A percentile compares a stretch with the other conserved stretches of the same genome.
Conservation (phyloP, 1,139 yeast species). For the Debaryomyces sp. region DNA sequence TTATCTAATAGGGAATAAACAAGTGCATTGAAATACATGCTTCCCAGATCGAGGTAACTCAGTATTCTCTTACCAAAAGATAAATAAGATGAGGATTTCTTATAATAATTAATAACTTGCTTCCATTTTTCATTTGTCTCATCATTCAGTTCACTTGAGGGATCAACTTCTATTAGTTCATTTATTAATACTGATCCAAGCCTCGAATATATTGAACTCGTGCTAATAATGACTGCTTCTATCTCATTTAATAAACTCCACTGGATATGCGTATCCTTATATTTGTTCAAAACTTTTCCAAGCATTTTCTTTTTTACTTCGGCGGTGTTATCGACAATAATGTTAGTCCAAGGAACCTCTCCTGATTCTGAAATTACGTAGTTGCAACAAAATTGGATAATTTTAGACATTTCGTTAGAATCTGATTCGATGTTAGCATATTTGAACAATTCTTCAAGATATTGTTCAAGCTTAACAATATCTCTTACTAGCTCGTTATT, state of each 20-base stretch:
- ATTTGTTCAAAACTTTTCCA: slow-evolving; percentile 2
- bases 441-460: slow-evolving; percentile 29
- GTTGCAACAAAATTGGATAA: slow-evolving; percentile 7
- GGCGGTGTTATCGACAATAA: neutral
- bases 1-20: slow-evolving; percentile 29
- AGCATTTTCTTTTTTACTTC: slow-evolving; percentile 4
- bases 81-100: slow-evolving; percentile 31
- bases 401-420: slow-evolving; percentile 3
- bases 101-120: slow-evolving; percentile 36
- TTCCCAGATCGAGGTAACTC: neutral
- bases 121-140: slow-evolving; percentile 39
- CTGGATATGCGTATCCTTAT: slow-evolving; percentile 1
- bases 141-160: slow-evolving; percentile 12
- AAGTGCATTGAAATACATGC: slow-evolving; percentile 16
- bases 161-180: slow-evolving; percentile 33
- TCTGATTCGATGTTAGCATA: slow-evolving; percentile 9
- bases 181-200: slow-evolving; percentile 42
- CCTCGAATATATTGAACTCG: slow-evolving; percentile 32
- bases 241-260: slow-evolving; percentile 41
- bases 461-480: slow-evolving; percentile 36
- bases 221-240: slow-evolving; percentile 26
- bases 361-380: slow-evolving; percentile 7
- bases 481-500: slow-evolving; percentile 36
- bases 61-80: slow-evolving; percentile 23
- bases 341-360: slow-evolving; percentile 21